Percentiles rank a stretch among this genome's conserved stretches.
Conservation (phyloP, 2,329 filamentous ascomycete species). For the Rachicladosporium sp. region DNA sequence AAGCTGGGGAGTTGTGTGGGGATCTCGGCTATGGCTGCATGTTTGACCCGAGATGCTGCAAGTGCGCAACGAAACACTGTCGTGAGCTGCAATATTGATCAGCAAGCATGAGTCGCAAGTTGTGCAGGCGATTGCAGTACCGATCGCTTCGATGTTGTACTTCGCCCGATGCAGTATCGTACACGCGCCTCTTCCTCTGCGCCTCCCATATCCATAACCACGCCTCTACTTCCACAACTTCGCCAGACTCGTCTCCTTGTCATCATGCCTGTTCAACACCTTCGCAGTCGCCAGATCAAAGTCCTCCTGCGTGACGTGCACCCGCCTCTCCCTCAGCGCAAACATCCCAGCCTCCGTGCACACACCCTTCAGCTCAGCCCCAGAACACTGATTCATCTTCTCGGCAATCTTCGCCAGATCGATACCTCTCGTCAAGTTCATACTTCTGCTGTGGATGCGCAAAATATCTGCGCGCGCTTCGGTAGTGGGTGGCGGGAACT, state of each 20-base stretch:
- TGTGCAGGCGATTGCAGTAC: conserved; percentile 16
- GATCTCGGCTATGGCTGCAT: too few species aligned
- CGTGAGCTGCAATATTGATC: too few species aligned
- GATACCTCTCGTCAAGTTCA: conserved; percentile 96
- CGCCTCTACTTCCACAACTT: conserved; percentile 63
- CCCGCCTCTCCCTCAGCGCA: conserved; percentile 82
- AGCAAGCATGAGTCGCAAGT: conserved; percentile 33
- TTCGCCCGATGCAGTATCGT: too few species aligned
- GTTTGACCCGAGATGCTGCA: too few species aligned
- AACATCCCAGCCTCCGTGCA: conserved; percentile 99
- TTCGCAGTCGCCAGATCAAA: conserved; percentile 97
- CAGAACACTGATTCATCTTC: conserved; percentile 99
- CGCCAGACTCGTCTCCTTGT: conserved; percentile 85
- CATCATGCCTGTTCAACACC: conserved; percentile 98
- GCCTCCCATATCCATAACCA: too few species aligned
- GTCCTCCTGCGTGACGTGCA: conserved; percentile 97
- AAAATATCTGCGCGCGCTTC: conserved; percentile 96
- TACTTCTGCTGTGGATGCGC: conserved; percentile 91
- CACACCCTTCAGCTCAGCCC: conserved; percentile 94
- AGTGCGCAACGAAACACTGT: too few species aligned
- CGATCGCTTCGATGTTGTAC: too few species aligned
- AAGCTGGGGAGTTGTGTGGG: too few species aligned
- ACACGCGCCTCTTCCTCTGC: too few species aligned
- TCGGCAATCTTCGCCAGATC: conserved; percentile 97
- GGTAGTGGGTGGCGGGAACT: conserved; percentile 92